phyloP scores from a whole-genome alignment of 2,329 filamentous ascomycete genomes.

The Chaetomium sp. region DNA sequence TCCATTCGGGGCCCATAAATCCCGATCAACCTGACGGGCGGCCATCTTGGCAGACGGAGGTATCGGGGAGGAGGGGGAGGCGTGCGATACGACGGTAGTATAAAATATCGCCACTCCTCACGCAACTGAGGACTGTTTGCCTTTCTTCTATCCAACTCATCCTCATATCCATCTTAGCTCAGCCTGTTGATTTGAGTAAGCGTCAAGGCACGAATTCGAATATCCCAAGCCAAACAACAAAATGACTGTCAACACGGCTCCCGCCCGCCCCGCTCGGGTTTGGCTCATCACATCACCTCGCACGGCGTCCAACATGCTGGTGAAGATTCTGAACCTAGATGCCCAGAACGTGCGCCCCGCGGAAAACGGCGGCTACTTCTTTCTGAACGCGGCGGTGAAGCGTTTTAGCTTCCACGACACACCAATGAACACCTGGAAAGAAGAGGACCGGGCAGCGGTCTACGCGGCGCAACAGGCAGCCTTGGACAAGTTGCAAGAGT shows the following conservation, averaged over 20 bases:
- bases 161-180: too few relatives aligned
- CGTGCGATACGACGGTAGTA: neutral
- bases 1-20: neutral
- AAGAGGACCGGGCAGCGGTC: neutral
- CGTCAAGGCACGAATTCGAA: too few relatives aligned
- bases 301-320: constrained; percentile 5
- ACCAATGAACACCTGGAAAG: neutral
- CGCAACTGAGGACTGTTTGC: too few relatives aligned
- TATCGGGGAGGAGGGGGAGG: neutral
- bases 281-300: constrained; percentile 8
- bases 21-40: neutral
- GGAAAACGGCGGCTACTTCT: neutral
- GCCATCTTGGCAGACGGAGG: neutral
- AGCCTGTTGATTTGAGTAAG: neutral
- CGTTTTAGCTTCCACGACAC: neutral
- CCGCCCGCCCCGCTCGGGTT: neutral
- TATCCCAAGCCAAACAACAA: neutral
- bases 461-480: neutral
- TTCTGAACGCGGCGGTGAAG: neutral
- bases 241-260: neutral
- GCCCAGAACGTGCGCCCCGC: neutral
- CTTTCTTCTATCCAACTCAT: too few relatives aligned
- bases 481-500: constrained; percentile 1
- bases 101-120: neutral
- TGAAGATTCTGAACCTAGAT: constrained; percentile 5